Base-by-base conservation (phyloP, 345 rosid species). In the Aegle marmelos region DNA sequence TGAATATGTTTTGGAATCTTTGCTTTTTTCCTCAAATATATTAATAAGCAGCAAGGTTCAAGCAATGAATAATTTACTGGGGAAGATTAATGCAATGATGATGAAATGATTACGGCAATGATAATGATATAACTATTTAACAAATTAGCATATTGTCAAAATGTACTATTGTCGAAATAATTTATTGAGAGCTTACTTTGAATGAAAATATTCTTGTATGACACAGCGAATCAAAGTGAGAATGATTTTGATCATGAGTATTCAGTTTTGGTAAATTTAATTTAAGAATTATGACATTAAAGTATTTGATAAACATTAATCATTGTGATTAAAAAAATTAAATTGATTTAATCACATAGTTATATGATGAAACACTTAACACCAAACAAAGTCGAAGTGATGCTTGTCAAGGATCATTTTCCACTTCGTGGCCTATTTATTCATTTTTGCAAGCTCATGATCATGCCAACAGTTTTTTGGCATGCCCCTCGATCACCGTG, bases 1-100 rank as follows among this genome's bases (percentile, higher is more conserved):
- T 64, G 61, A 37, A 53, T 14, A 10, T 66, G n/a, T 8, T 58
- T 19, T 59, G 79, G 79, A 78, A 76, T 79, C 73, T 73, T 72
- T 75, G 62, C 63, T 68, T 60, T 62, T 76, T 73, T 73, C 68
- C 21, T 78, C 62, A 64, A 31, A 33, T 16, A 64, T 64, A n/a
- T 28, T 9, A 39, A 37, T 14, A 28, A 6, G 62, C 37, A 9
- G 59, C 30, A 62, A 74, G 60, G 61, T 30, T 54, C 48, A 53
- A 33, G 64, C 54, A n/a, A 10, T 25, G 27, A 24, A 56, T 76
- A 66, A 67, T 36, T 66, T 54, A 36, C 34, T 17, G 27, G 24
- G 34, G 64, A 36, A 53, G 56, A 56, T 50, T 34, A 33, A 36
- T 50, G 53, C 41, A 63, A 75, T 64, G 71, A 66, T 64, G 72